Evolutionary conservation across 805 yeast species (phyloP).

Genomic region (Yarrowia sp.): DNA sequence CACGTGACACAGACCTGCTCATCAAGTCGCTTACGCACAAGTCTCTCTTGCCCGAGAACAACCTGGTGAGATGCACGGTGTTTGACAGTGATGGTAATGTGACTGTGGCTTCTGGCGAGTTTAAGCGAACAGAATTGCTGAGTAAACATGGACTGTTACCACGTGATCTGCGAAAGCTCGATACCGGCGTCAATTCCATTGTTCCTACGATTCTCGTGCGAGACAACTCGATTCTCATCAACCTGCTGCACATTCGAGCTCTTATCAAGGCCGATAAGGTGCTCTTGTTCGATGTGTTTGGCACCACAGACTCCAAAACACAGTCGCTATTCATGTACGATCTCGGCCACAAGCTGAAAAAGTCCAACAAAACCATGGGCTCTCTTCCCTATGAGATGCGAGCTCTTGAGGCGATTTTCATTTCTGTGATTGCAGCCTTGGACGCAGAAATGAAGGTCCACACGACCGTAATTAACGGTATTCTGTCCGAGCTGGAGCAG

Average conservation of each 20-base stretch:
- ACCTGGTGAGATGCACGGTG: slow-evolving; percentile 77
- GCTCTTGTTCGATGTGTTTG: slow-evolving; percentile 80
- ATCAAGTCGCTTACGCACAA: slow-evolving; percentile 31
- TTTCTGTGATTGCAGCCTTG: slow-evolving; percentile 77
- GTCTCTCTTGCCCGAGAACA: slow-evolving; percentile 41
- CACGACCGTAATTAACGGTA: slow-evolving; percentile 73
- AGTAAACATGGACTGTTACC: slow-evolving; percentile 81
- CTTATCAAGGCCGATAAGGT: slow-evolving; percentile 81
- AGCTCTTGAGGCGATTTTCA: slow-evolving; percentile 86
- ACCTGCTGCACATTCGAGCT: slow-evolving; percentile 87
- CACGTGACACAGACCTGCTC: slow-evolving; percentile 5
- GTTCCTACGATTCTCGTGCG: slow-evolving; percentile 90
- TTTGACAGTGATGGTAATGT: slow-evolving; percentile 75
- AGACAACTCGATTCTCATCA: slow-evolving; percentile 76
- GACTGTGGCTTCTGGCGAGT: slow-evolving; percentile 70
- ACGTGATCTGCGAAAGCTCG: slow-evolving; percentile 88
- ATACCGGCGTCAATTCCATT: slow-evolving; percentile 78
- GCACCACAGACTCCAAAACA: slow-evolving; percentile 64
- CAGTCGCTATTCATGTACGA: slow-evolving; percentile 83
- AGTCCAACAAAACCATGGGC: slow-evolving; percentile 49
- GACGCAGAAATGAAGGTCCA: slow-evolving; percentile 89
- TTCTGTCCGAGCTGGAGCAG: slow-evolving; percentile 78
- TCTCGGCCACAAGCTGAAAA: slow-evolving; percentile 69
- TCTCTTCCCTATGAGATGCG: slow-evolving; percentile 85
- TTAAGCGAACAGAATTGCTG: slow-evolving; percentile 75